phyloP scores from a whole-genome alignment of 208 protist species.

The Leptomonas pyrrhocoris region DNA sequence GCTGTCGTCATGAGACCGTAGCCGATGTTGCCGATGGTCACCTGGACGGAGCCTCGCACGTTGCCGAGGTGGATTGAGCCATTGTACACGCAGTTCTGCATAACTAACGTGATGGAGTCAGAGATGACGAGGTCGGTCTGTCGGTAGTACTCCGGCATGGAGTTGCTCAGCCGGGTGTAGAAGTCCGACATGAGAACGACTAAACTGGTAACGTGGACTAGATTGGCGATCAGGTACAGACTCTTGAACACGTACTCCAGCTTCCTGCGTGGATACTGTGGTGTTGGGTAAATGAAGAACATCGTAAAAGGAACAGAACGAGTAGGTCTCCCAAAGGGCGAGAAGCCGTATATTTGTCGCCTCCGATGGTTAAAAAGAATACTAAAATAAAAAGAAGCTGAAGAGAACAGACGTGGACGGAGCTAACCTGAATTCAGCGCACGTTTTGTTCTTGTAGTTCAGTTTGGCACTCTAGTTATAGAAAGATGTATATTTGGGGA shows the following conservation, averaged over 20 bases:
- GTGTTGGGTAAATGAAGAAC: constrained; percentile 78
- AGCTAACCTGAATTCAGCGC: too few species aligned
- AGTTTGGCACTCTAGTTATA: too few species aligned
- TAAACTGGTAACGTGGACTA: constrained; percentile 48
- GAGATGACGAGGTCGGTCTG: constrained; percentile 37
- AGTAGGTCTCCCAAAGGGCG: too few species aligned
- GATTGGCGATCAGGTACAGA: constrained; percentile 62
- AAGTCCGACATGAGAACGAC: constrained; percentile 75
- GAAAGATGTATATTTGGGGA: too few species aligned
- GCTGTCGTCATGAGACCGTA: constrained; percentile 66
- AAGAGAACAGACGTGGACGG: too few species aligned
- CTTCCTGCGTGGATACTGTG: constrained; percentile 66
- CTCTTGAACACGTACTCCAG: constrained; percentile 73
- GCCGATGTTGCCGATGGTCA: constrained; percentile 45
- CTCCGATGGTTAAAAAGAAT: neutral
- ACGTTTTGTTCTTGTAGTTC: too few species aligned
- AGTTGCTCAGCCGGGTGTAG: constrained; percentile 55
- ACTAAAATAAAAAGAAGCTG: too few species aligned
- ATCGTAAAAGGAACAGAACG: constrained; percentile 38
- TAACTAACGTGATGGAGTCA: constrained; percentile 43
- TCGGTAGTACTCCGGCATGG: constrained; percentile 68
- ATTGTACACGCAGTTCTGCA: constrained; percentile 67
- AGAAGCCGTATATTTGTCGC: neutral
- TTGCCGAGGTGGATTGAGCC: constrained; percentile 46
- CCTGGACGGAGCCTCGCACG: constrained; percentile 34